A percentile compares a stretch with the other conserved stretches of the same genome.
These are phyloP conservation scores for Pseudocercospora ulei DNA, from an alignment of 2,329 filamentous ascomycete genomes.

Conservation along the genomic window DNA sequence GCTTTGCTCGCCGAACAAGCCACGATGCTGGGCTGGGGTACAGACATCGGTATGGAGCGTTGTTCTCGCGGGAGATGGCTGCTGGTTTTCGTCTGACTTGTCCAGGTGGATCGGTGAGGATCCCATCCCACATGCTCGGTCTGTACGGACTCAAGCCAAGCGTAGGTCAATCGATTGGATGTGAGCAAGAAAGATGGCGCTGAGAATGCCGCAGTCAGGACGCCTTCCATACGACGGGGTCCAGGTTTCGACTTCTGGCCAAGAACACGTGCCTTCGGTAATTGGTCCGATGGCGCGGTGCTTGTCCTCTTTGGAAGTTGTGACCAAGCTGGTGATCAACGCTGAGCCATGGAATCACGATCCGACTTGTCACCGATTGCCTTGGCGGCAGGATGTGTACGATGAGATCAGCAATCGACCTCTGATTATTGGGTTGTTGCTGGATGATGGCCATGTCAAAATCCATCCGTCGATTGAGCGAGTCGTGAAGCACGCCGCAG, in stretches of 20 bases:
- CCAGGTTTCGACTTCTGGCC: slow-evolving; percentile 53
- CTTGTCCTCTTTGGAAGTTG: slow-evolving; percentile 42
- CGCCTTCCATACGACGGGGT: slow-evolving; percentile 51
- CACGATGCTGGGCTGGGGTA: slow-evolving; percentile 43
- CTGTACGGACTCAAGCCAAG: slow-evolving; percentile 45
- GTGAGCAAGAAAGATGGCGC: no score
- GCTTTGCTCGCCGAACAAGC: slow-evolving; percentile 37
- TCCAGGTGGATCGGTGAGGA: slow-evolving; percentile 45
- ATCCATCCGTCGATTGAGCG: slow-evolving; percentile 24
- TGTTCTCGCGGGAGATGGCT: no score
- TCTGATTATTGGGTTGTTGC: slow-evolving; percentile 24
- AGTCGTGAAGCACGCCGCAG: slow-evolving; percentile 15
- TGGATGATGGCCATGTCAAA: slow-evolving; percentile 27
- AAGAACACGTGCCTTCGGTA: slow-evolving; percentile 55
- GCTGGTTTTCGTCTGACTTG: no score
- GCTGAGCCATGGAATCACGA: slow-evolving; percentile 39
- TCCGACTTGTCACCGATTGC: slow-evolving; percentile 36
- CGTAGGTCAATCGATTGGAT: slow-evolving; percentile 26
- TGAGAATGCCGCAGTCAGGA: slow-evolving; percentile 43
- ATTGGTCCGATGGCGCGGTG: slow-evolving; percentile 52
- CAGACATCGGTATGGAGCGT: no score
- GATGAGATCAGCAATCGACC: slow-evolving; percentile 10
- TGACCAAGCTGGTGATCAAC: slow-evolving; percentile 33
- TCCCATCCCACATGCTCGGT: slow-evolving; percentile 43
- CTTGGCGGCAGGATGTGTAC: slow-evolving; percentile 36